Percentiles rank a stretch among this genome's conserved stretches.
These are phyloP conservation scores for Rickenella mellea DNA, from an alignment of 768 basidiomycete genomes.

Conservation along the genomic window DNA sequence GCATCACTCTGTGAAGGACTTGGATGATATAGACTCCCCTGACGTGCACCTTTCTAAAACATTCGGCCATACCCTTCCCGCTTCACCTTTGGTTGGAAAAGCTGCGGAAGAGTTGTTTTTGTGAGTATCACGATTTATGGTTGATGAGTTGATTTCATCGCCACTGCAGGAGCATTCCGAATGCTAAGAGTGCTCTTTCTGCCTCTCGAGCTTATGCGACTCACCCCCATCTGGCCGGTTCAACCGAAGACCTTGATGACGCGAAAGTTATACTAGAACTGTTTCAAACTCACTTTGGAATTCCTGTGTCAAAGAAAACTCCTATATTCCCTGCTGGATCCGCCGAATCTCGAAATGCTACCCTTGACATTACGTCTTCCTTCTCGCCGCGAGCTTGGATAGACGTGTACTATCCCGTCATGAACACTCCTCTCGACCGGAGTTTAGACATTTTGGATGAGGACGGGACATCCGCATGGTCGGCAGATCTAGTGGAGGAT, in stretches of 20 bases:
- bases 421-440: constrained; percentile 30
- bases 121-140: constrained; percentile 15
- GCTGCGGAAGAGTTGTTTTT: constrained; percentile 23
- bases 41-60: not conserved
- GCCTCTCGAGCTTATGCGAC: constrained; percentile 51
- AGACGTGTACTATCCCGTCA: constrained; percentile 33
- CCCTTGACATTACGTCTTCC: constrained; percentile 5
- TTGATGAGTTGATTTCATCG: not conserved
- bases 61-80: not conserved
- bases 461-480: constrained; percentile 18
- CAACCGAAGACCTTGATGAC: constrained; percentile 46
- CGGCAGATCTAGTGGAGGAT: constrained; percentile 32
- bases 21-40: too few relatives aligned
- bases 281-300: constrained; percentile 18
- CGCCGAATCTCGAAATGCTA: constrained; percentile 14
- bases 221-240: constrained; percentile 68
- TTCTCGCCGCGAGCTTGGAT: constrained; percentile 19
- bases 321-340: constrained; percentile 13
- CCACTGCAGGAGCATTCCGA: constrained; percentile 41
- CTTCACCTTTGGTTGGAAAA: not conserved
- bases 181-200: constrained; percentile 43
- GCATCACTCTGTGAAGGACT: not conserved
- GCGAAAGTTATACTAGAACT: constrained; percentile 19
- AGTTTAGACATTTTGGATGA: constrained; percentile 23
- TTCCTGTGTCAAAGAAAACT: constrained; percentile 1